These are phyloP conservation scores for Zymoseptoria passerinii DNA, from an alignment of 2,329 filamentous ascomycete species.

Conservation along the genomic window DNA sequence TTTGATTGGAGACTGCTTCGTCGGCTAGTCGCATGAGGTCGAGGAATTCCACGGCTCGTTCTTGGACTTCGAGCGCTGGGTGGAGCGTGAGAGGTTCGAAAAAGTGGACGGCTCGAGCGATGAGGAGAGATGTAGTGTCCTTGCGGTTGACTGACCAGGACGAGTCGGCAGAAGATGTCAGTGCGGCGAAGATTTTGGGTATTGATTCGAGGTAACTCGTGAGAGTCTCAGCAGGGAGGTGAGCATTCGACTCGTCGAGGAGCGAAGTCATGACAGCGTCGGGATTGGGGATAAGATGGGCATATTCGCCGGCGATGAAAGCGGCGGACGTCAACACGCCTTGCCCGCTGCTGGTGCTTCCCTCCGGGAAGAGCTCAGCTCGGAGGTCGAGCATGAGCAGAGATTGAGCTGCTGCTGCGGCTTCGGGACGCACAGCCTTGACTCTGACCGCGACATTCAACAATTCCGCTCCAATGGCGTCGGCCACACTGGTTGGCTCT, in stretches of 20 bases:
- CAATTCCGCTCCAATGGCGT: constrained; percentile 73
- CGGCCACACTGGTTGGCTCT: constrained; percentile 44
- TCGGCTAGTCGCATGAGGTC: constrained; percentile 80
- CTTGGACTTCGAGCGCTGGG: constrained; percentile 87
- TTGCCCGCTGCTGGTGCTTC: constrained; percentile 40
- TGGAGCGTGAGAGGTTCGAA: constrained; percentile 72
- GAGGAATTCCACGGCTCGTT: constrained; percentile 83
- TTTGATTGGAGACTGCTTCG: constrained; percentile 67
- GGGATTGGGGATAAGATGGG: constrained; percentile 59
- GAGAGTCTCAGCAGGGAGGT: constrained; percentile 57
- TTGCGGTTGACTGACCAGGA: constrained; percentile 68
- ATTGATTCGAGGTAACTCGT: constrained; percentile 74
- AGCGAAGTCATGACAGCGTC: constrained; percentile 66
- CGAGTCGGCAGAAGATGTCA: constrained; percentile 57
- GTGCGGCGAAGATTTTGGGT: constrained; percentile 71
- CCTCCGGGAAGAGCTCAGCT: constrained; percentile 48
- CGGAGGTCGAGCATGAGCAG: constrained; percentile 58
- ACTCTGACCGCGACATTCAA: constrained; percentile 90
- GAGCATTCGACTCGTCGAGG: constrained; percentile 56
- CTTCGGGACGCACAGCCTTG: constrained; percentile 67
- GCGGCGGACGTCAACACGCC: constrained; percentile 66
- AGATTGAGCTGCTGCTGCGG: constrained; percentile 72
- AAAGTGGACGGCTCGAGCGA: constrained; percentile 73
- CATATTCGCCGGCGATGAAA: constrained; percentile 87
- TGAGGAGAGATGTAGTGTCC: constrained; percentile 64